Evolutionary conservation across 2,329 filamentous ascomycete species (phyloP).

Genomic region (Monosporascus cannonballus): DNA sequence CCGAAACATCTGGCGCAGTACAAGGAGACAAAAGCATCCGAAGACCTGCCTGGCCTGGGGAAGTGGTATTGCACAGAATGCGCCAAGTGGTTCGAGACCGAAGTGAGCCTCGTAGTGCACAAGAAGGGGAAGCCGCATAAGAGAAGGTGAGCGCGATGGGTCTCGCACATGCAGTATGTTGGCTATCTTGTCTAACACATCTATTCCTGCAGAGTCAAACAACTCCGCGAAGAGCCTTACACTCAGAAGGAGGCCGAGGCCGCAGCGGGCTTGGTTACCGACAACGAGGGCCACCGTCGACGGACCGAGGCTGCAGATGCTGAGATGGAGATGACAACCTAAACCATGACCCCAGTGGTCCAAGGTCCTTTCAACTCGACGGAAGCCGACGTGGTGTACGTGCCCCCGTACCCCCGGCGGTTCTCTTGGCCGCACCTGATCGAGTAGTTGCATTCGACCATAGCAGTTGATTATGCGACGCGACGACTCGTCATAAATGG

Average conservation of each 20-base stretch:
- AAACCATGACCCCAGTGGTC: conserved; percentile 2
- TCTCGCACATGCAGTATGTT: background rate
- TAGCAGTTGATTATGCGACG: background rate
- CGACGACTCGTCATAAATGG: background rate
- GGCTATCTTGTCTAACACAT: conserved; percentile 17
- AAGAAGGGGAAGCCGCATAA: conserved; percentile 88
- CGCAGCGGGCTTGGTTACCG: conserved; percentile 63
- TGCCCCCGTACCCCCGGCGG: background rate
- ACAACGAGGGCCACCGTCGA: conserved; percentile 47
- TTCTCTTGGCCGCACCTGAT: background rate
- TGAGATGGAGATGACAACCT: conserved; percentile 34
- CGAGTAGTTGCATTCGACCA: background rate
- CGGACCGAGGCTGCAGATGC: conserved; percentile 23
- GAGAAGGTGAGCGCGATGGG: conserved; percentile 55
- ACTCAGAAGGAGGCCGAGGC: conserved; percentile 82
- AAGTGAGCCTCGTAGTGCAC: conserved; percentile 69
- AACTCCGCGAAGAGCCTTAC: conserved; percentile 78
- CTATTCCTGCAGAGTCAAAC: conserved; percentile 57
- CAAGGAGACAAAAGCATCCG: conserved; percentile 70
- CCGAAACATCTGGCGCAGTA: conserved; percentile 75
- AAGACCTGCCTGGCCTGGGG: conserved; percentile 85
- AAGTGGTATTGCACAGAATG: conserved; percentile 86
- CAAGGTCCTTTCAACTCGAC: background rate
- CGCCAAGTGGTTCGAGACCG: conserved; percentile 92
- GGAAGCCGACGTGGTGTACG: background rate